Conservation (phyloP, 768 basidiomycete genomes). For the Tricholoma matsutake region DNA sequence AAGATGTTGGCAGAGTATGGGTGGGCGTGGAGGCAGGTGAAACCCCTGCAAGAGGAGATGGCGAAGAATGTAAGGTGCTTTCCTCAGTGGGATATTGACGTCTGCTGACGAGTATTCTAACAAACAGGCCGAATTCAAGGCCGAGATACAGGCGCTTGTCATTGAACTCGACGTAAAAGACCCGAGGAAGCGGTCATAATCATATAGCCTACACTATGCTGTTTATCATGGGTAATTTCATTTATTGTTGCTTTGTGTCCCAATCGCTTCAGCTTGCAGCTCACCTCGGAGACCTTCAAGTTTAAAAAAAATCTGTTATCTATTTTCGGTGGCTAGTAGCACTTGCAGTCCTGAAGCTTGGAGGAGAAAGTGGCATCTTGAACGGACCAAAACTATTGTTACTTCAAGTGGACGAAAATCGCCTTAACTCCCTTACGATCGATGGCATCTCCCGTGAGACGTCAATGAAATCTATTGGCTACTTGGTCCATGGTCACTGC, state of each 20-base stretch:
- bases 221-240: background rate
- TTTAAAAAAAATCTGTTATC: background rate
- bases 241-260: background rate
- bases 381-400: no score
- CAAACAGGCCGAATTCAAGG: constrained; percentile 13
- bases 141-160: constrained; percentile 24
- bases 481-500: no score
- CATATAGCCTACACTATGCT: background rate
- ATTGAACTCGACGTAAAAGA: constrained; percentile 22
- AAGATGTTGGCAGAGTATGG: constrained; percentile 44
- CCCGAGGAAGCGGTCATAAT: constrained; percentile 18
- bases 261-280: background rate
- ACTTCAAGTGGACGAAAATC: no score
- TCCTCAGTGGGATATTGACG: no score
- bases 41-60: constrained; percentile 40
- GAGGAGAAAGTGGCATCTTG: no score
- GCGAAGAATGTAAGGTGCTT: constrained; percentile 36
- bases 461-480: no score
- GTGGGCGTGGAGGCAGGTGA: constrained; percentile 51
- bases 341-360: no score
- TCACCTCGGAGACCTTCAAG: background rate
- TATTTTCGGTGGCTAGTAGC: no score
- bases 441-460: no score
- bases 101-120: background rate
- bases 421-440: no score